A percentile compares a stretch with the other conserved stretches of the same genome.
Evolutionary conservation across 805 yeast species (phyloP).

Genomic region (Candida ponderosae): DNA sequence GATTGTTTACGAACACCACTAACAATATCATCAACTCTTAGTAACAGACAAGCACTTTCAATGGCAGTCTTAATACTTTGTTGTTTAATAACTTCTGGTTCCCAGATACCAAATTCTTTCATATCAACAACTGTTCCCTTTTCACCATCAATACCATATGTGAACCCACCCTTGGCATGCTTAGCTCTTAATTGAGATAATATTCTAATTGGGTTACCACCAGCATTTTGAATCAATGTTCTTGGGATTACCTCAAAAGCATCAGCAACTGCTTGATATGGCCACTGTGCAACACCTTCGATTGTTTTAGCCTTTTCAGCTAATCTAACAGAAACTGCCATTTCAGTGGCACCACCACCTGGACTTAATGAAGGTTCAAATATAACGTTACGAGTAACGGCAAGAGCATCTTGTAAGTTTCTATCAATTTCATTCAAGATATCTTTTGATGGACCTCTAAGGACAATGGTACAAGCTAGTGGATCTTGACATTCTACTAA

Average conservation of each 20-base stretch:
- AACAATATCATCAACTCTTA: constrained; percentile 96
- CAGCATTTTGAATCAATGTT: constrained; percentile 94
- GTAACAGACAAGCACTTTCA: constrained; percentile 89
- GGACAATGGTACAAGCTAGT: constrained; percentile 84
- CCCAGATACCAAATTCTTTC: constrained; percentile 97
- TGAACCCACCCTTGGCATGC: constrained; percentile 82
- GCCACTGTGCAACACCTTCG: constrained; percentile 97
- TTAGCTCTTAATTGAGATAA: constrained; percentile 90
- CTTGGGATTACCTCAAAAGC: constrained; percentile 98
- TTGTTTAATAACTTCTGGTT: constrained; percentile 96
- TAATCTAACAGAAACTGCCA: constrained; percentile 88
- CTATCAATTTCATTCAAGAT: constrained; percentile 94
- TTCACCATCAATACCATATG: constrained; percentile 94
- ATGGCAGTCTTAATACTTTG: constrained; percentile 97
- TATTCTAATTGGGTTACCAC: constrained; percentile 89
- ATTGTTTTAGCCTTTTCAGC: constrained; percentile 86
- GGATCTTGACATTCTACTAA: constrained; percentile 77
- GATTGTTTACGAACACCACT: constrained; percentile 76
- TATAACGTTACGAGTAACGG: constrained; percentile 91
- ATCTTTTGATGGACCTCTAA: constrained; percentile 96
- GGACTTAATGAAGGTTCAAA: constrained; percentile 93
- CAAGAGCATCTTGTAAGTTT: constrained; percentile 97
- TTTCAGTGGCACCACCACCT: constrained; percentile 99
- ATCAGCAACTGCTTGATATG: constrained; percentile 97
- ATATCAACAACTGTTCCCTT: constrained; percentile 90